These are phyloP conservation scores for Pythium biforme DNA, from an alignment of 352 stramenopile species.

Conservation along the genomic window DNA sequence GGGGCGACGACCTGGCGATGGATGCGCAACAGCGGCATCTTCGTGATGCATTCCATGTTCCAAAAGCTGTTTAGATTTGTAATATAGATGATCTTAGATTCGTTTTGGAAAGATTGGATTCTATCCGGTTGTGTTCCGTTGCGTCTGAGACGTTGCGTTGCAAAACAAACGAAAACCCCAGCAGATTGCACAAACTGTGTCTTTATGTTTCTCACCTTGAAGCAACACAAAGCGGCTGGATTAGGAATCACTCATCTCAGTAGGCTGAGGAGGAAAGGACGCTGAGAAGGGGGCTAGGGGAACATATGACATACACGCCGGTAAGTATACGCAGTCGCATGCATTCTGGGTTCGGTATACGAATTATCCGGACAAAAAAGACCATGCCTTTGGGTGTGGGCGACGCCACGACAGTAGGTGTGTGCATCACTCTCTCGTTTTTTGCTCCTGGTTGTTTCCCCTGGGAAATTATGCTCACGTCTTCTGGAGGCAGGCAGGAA, in stretches of 20 bases:
- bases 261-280: constrained; percentile 24
- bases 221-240: constrained; percentile 1
- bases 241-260: constrained; percentile 9
- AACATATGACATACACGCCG: constrained; percentile 3
- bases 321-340: not conserved
- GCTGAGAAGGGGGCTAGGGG: constrained; percentile 17
- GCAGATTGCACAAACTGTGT: constrained; percentile 14
- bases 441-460: constrained; percentile 14
- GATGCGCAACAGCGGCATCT: not conserved
- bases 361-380: constrained; percentile 15
- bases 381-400: not conserved
- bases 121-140: constrained; percentile 2
- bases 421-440: constrained; percentile 19
- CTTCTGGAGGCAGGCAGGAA: constrained; percentile 13
- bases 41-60: too few species aligned
- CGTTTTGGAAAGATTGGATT: not conserved
- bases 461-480: constrained; percentile 15
- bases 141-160: constrained; percentile 5
- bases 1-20: too few species aligned
- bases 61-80: constrained; percentile 9
- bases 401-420: constrained; percentile 17
- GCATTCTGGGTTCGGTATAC: constrained; percentile 18
- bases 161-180: not conserved
- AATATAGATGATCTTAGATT: constrained; percentile 1
- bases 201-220: constrained; percentile 13